Evolutionary conservation across 2,329 filamentous ascomycete genomes (phyloP).

Genomic region (Monosporascus sp.): DNA sequence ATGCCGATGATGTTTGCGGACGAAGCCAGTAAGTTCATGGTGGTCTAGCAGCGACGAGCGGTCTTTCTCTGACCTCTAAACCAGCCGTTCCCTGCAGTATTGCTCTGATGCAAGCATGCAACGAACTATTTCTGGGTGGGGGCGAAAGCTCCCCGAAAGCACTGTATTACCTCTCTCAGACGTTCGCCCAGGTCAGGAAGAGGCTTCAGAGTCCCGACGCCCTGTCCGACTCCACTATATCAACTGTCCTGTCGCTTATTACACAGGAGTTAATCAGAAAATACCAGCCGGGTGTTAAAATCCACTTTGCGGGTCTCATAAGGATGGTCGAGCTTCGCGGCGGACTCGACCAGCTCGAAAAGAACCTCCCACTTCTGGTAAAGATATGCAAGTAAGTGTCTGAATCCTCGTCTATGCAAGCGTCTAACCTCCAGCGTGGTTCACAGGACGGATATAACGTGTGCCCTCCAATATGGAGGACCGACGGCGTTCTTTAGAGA

Average conservation of each 20-base stretch:
- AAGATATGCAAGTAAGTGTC: constrained; percentile 20
- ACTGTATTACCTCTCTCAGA: neutral
- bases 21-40: neutral
- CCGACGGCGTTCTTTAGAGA: constrained; percentile 6
- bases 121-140: neutral
- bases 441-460: constrained; percentile 4
- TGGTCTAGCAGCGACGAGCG: neutral
- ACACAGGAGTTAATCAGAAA: neutral
- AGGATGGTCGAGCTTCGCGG: constrained; percentile 32
- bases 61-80: neutral
- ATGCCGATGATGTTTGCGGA: neutral
- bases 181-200: neutral
- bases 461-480: constrained; percentile 5
- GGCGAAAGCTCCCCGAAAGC: neutral
- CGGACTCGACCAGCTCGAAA: constrained; percentile 8
- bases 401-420: neutral
- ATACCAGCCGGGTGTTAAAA: neutral
- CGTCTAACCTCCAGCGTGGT: neutral
- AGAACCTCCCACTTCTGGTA: constrained; percentile 9
- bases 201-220: neutral
- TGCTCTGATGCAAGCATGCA: neutral
- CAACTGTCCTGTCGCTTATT: neutral
- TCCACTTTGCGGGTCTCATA: constrained; percentile 30
- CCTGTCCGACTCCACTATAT: neutral
- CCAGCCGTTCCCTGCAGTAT: neutral